These are phyloP conservation scores for Daldinia sp. DNA, from an alignment of 2,329 filamentous ascomycete species.

Conservation along the genomic window DNA sequence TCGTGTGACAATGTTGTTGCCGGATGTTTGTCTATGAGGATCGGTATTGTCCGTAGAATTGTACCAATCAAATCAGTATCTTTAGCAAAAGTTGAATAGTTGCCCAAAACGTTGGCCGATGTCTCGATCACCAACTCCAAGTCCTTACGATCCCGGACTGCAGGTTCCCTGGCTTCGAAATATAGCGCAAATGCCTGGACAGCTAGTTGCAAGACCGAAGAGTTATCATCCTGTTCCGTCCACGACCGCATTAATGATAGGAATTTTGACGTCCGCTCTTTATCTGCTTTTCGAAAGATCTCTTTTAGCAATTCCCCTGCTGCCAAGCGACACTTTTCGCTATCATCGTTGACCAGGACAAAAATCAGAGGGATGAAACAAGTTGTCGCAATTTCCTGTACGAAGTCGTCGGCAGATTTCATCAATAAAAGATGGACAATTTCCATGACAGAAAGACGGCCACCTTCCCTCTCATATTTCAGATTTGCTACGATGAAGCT, in stretches of 20 bases:
- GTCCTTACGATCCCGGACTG: slow-evolving; percentile 74
- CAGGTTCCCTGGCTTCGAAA: slow-evolving; percentile 75
- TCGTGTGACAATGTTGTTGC: slow-evolving; percentile 71
- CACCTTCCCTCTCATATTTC: slow-evolving; percentile 88
- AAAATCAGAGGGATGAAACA: slow-evolving; percentile 90
- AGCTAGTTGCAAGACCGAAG: slow-evolving; percentile 76
- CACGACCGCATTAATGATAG: slow-evolving; percentile 78
- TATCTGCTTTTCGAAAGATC: slow-evolving; percentile 82
- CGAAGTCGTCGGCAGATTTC: slow-evolving; percentile 84
- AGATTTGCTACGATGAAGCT: slow-evolving; percentile 91
- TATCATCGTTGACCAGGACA: slow-evolving; percentile 88
- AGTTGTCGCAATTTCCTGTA: slow-evolving; percentile 82
- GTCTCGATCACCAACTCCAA: slow-evolving; percentile 70
- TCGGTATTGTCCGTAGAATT: slow-evolving; percentile 75
- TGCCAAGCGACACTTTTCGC: slow-evolving; percentile 84
- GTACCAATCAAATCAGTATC: slow-evolving; percentile 82
- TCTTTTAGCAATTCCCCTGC: slow-evolving; percentile 83
- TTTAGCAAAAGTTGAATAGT: slow-evolving; percentile 64
- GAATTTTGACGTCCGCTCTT: slow-evolving; percentile 77
- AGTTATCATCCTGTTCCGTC: slow-evolving; percentile 80
- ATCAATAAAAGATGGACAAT: slow-evolving; percentile 85
- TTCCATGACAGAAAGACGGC: slow-evolving; percentile 93
- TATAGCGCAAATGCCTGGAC: slow-evolving; percentile 87
- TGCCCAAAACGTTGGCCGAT: slow-evolving; percentile 65
- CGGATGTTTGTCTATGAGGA: slow-evolving; percentile 76